Conservation (phyloP, 1,284 basidiomycete genomes). For the Boletus smithii region DNA sequence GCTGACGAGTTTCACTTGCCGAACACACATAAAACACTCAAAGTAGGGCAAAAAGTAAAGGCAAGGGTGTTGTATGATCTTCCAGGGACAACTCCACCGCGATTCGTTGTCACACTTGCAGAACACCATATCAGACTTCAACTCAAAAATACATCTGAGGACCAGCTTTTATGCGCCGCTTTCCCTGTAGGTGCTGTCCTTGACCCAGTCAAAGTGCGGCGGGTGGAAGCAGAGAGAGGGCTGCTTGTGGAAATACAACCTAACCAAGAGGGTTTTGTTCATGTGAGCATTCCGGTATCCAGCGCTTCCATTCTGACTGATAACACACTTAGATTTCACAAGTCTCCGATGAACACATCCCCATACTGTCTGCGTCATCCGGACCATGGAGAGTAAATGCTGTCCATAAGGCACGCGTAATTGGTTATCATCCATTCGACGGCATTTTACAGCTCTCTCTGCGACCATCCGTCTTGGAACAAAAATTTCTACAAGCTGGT, state of each 20-base stretch:
- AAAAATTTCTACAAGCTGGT: slow-evolving; percentile 82
- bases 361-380: slow-evolving; percentile 64
- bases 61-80: slow-evolving; percentile 86
- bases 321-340: slow-evolving; percentile 76
- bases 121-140: slow-evolving; percentile 69
- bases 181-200: slow-evolving; percentile 76
- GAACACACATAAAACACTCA: slow-evolving; percentile 54
- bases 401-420: slow-evolving; percentile 84
- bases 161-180: slow-evolving; percentile 46
- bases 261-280: slow-evolving; percentile 76
- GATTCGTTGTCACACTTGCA: slow-evolving; percentile 76
- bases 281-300: slow-evolving; percentile 52
- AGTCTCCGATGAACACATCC: slow-evolving; percentile 86
- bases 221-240: slow-evolving; percentile 81
- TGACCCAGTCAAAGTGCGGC: slow-evolving; percentile 67
- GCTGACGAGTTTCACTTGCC: slow-evolving; percentile 81
- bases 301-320: slow-evolving; percentile 7
- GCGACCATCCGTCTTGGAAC: slow-evolving; percentile 79
- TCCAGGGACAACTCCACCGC: slow-evolving; percentile 64
- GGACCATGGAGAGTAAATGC: slow-evolving; percentile 81
- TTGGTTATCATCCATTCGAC: slow-evolving; percentile 86
- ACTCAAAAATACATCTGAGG: slow-evolving; percentile 30
- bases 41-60: slow-evolving; percentile 85
- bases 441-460: slow-evolving; percentile 86
- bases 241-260: slow-evolving; percentile 66